phyloP scores from a whole-genome alignment of 768 basidiomycete species.

The Xerocomellus dryophilus region DNA sequence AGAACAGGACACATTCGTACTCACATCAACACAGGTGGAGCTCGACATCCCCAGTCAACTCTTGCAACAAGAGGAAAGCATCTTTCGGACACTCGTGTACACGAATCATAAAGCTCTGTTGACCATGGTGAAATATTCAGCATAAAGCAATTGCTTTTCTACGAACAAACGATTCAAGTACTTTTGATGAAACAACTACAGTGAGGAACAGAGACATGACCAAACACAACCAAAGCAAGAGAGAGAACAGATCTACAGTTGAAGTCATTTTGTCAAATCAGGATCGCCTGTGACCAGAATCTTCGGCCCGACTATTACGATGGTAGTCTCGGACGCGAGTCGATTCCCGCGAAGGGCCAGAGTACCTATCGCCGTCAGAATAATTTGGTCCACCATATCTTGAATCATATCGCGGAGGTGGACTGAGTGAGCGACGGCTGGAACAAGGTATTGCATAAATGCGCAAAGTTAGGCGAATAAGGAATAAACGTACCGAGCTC shows the following conservation, averaged over 20 bases:
- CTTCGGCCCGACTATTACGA: conserved; percentile 34
- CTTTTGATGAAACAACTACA: conserved; percentile 3
- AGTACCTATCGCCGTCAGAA: conserved; percentile 48
- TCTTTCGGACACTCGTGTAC: conserved; percentile 3
- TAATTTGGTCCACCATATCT: conserved; percentile 51
- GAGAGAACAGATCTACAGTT: conserved; percentile 6
- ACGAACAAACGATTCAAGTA: conserved; percentile 8
- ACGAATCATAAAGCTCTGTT: conserved; percentile 3
- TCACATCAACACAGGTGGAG: neutral
- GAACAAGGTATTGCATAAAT: neutral
- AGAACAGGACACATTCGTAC: neutral
- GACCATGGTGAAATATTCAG: neutral
- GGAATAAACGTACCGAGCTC: conserved; percentile 36
- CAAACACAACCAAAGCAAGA: conserved; percentile 1
- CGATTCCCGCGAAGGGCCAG: conserved; percentile 35
- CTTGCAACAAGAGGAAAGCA: neutral
- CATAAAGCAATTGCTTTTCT: neutral
- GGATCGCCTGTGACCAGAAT: conserved; percentile 28
- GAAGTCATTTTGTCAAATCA: conserved; percentile 12
- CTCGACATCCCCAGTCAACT: conserved; percentile 6
- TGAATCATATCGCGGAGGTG: conserved; percentile 46
- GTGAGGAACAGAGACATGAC: neutral
- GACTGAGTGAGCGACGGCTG: conserved; percentile 74
- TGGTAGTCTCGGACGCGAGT: conserved; percentile 40
- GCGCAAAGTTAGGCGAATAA: neutral